Evolutionary conservation across 108 stramenopile species (phyloP).

Genomic region (Stephanodiscus triporus): DNA sequence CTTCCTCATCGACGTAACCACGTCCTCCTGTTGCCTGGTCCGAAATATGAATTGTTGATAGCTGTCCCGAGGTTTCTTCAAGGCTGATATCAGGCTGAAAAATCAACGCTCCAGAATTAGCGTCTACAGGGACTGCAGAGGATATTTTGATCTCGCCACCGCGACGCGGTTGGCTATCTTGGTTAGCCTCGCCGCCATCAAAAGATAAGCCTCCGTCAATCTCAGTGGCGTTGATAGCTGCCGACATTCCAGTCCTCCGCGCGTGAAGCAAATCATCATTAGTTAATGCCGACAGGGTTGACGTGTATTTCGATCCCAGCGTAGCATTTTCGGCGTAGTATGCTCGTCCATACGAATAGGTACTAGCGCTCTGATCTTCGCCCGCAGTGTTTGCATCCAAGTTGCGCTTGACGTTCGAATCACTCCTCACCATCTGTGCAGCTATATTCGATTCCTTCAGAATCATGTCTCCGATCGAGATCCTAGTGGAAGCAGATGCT

Average conservation of each 20-base stretch:
- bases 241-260: constrained; percentile 26
- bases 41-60: background rate
- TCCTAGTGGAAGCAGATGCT: constrained; percentile 21
- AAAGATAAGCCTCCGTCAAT: background rate
- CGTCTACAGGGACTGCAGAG: constrained; percentile 8
- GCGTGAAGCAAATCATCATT: constrained; percentile 18
- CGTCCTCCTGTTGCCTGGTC: constrained; percentile 11
- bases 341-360: constrained; percentile 28
- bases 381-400: background rate
- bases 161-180: background rate
- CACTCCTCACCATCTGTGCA: constrained; percentile 1
- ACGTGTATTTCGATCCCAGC: constrained; percentile 11
- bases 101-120: constrained; percentile 1
- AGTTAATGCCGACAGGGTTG: constrained; percentile 22
- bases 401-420: background rate
- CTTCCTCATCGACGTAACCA: constrained; percentile 25
- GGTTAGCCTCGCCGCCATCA: background rate
- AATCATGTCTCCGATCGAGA: constrained; percentile 17
- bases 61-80: constrained; percentile 5
- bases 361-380: constrained; percentile 11
- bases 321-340: constrained; percentile 18
- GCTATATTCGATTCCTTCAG: constrained; percentile 9
- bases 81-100: background rate
- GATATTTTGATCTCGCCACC: background rate
- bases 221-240: constrained; percentile 6